Evolutionary conservation across 345 rosid genomes (phyloP).

Genomic region (Turritis glabra): DNA sequence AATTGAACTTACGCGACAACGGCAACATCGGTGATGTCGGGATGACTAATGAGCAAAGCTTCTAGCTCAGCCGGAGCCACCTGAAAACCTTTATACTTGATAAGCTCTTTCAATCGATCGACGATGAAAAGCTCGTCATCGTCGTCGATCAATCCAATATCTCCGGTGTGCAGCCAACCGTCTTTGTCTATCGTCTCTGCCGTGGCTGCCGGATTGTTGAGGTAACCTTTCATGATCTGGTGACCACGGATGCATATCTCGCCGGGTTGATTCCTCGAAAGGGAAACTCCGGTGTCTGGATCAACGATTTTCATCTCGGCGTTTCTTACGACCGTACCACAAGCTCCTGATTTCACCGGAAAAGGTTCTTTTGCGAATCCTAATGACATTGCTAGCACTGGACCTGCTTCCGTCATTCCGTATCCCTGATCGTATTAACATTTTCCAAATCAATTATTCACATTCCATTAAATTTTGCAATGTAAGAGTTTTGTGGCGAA

Average conservation of each 20-base stretch:
- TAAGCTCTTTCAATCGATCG: conserved; percentile 68
- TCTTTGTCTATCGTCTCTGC: conserved; percentile 54
- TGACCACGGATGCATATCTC: conserved; percentile 88
- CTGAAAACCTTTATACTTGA: conserved; percentile 74
- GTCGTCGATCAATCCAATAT: conserved; percentile 58
- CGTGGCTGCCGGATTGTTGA: conserved; percentile 51
- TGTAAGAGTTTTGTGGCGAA: too few relatives aligned
- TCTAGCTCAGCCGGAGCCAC: conserved; percentile 85
- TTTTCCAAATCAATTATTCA: neutral
- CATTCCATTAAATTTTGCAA: too few relatives aligned
- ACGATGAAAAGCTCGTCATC: conserved; percentile 69
- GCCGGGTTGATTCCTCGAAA: conserved; percentile 62
- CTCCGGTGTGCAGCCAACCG: conserved; percentile 57
- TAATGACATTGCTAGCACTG: conserved; percentile 82
- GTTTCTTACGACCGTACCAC: conserved; percentile 86
- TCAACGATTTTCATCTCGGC: conserved; percentile 56
- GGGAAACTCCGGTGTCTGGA: conserved; percentile 61
- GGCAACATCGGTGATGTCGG: conserved; percentile 55
- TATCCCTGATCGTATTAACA: conserved; percentile 56
- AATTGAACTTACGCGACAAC: conserved; percentile 60
- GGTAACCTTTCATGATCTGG: conserved; percentile 88
- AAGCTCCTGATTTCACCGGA: conserved; percentile 78
- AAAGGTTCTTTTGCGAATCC: conserved; percentile 81
- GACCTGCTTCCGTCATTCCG: conserved; percentile 98
- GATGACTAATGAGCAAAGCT: conserved; percentile 58